Base-by-base conservation (phyloP, 2,329 filamentous ascomycete genomes). In the Cladosporium halotolerans region DNA sequence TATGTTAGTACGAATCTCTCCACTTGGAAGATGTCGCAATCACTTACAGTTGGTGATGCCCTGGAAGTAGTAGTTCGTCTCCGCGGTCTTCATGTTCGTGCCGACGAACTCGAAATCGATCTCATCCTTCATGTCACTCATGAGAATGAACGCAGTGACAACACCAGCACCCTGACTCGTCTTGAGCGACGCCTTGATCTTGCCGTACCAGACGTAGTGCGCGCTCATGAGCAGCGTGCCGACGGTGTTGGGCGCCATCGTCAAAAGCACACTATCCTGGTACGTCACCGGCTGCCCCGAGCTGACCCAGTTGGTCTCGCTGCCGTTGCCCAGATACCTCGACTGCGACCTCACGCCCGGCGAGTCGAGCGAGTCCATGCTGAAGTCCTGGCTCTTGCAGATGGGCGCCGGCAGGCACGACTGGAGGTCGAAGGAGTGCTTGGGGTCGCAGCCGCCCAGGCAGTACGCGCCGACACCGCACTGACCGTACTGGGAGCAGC, bases 21-120 rank as follows among this genome's bases (percentile, higher is more conserved):
- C 31, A 18, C 34, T 18, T 3, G 34, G 18, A 19, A 11, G 3
- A 33, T 9, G 8, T 31, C 13, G 28, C 49, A 2, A 31, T 19
- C 39, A 75, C 88, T 77, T 77, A 95, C 89, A 97, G 70, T 92
- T 79, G 38, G 89, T 85, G 58, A 96, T 85, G 66, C 93, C 93
- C 74, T 96, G 91, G 75, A 86, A 96, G 74, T 96, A 99, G 77
- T 84, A 99, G 76, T 99, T 99, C 68, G 90, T 93, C 76, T 99
- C 91, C 14, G 86, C 88, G 58, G 79, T 81, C 44, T 76, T 67
- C 57, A 95, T 76, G 66, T 96, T 88, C 42, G 80, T 80, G 60
- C 93, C 93, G 52, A 99, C 81, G 69, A 87, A 97, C 71, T 99
- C 93, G 69, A 89, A 97, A 74, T 99, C 93, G 65, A 99, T 96